Base-by-base conservation (phyloP, 2,329 filamentous ascomycete species). In the Aspergillus luchuensis region DNA sequence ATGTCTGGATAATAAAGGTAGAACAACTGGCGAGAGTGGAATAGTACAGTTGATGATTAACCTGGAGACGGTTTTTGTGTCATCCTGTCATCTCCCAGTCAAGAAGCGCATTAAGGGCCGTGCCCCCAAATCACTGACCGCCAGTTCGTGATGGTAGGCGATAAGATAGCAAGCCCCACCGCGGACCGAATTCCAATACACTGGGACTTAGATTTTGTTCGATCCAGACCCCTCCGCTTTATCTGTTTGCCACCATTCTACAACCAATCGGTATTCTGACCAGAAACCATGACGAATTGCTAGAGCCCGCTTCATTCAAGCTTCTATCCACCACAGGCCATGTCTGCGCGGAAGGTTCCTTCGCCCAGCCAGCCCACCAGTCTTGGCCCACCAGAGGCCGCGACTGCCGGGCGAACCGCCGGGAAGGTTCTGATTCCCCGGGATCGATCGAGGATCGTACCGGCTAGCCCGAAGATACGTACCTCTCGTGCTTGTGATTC, bases 381-480 rank as follows among this genome's bases (percentile, higher is more conserved):
- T 38, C 41, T 23, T 25, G 39, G 52, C 38, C 36, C 36, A 30
- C 52, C 39, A 28, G 53, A 33, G 15, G n/a, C 53, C 13, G 21
- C 39, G 23, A 45, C 11, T n/a, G 51, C 36, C 19, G n/a, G 17
- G 38, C 51, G 17, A 45, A 23, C 41, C 52, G n/a, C 19, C n/a
- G 53, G 39, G n/a, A 56, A 56, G 43, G 39, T 56, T 23, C 53
- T 56, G 39, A 56, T 56, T 39, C 39, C 53, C 21, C 53, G 53
- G 17, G 53, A 47, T 56, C 53, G 53, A 21, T 56, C 53, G 23
- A 28, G 41, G 39, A n/a, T 55, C 10, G 38, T 21, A 19, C 23
- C 28, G 19, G 28, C 38, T 11, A 47, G 25, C 39, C n/a, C 53
- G 10, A 28, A 39, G 38, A 47, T 56, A 17, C 53, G 53, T 8